Conservation (phyloP, 1,284 basidiomycete genomes). For the Cryptococcus hybrid region DNA sequence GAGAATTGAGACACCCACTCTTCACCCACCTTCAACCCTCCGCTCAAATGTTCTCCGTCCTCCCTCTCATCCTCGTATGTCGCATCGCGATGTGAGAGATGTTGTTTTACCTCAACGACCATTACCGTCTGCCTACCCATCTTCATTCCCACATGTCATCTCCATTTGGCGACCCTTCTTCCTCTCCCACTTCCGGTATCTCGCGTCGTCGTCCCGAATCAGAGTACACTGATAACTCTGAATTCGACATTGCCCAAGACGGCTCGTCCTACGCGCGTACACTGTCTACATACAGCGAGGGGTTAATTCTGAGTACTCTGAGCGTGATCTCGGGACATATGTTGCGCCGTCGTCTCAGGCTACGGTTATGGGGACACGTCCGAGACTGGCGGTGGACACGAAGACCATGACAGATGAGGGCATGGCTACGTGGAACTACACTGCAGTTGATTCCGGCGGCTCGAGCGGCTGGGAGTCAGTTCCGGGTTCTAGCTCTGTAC, state of each 20-base stretch:
- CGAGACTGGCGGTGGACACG: constrained; percentile 1
- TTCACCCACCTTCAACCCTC: background rate
- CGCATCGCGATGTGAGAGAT: background rate
- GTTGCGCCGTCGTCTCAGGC: background rate
- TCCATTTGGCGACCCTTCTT: background rate
- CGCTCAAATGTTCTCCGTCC: background rate
- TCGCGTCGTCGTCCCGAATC: constrained; percentile 4
- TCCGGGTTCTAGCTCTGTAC: background rate
- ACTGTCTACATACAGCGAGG: constrained; percentile 23
- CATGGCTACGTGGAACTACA: background rate
- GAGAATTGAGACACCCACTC: constrained; percentile 1
- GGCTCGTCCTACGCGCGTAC: constrained; percentile 35
- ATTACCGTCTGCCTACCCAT: background rate
- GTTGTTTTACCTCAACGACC: background rate
- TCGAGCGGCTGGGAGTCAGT: background rate
- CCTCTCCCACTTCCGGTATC: background rate
- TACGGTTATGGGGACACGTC: background rate
- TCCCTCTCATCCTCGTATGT: background rate
- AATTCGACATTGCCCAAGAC: constrained; percentile 34
- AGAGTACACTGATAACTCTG: constrained; percentile 33
- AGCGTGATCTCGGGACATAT: constrained; percentile 10
- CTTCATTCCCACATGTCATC: background rate
- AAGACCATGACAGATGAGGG: background rate
- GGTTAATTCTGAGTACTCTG: constrained; percentile 17
- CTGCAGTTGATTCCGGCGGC: background rate